Evolutionary conservation across 768 basidiomycete genomes (phyloP), one percentile per base, ranked within the genome.

Genomic region (Trametes maxima): DNA sequence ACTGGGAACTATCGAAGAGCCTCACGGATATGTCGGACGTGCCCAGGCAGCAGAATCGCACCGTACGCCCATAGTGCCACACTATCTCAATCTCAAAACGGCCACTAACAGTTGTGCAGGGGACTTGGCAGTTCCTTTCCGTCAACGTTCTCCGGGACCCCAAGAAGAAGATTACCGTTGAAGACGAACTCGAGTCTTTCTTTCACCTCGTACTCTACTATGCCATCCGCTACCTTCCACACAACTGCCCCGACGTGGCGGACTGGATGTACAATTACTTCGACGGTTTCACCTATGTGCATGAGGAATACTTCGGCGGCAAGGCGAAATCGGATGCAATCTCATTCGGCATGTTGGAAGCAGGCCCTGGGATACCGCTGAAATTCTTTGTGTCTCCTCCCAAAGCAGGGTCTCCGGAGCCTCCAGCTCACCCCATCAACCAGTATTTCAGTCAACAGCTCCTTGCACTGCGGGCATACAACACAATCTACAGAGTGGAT

Each of bases 101-200:
- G 16, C 4, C n/a, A 33, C 25, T 57, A 14, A 50, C 37, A 0
- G 11, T 37, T 22, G 0, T 45, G 1, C 39, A 60, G 59, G 59
- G 59, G 1, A 60, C 59, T 1, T 60, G 59, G 59, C 59, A 60
- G 13, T 60, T 60, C 45, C 44, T 60, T 21, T 60, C 59, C 13
- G 59, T 21, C 6, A 22, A 28, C 21, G 45, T 52, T 8, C 52
- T 60, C 11, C 19, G 35, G 5, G 16, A 54, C 22, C 24, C 52
- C 3, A 22, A 35, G 5, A 53, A 54, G 24, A 36, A 47, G 45
- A 54, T 60, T 45, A n/a, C 3, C 24, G 13, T 54, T 5, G 51
- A 53, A 36, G 59, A 60, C 39, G 59, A 60, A 17, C 46, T 60
- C 36, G 59, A 60, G 19, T 54, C 59, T 1, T 36, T 60, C 59